Conservation (phyloP, 2,329 filamentous ascomycete genomes). For the Rugonectria rugulosa region DNA sequence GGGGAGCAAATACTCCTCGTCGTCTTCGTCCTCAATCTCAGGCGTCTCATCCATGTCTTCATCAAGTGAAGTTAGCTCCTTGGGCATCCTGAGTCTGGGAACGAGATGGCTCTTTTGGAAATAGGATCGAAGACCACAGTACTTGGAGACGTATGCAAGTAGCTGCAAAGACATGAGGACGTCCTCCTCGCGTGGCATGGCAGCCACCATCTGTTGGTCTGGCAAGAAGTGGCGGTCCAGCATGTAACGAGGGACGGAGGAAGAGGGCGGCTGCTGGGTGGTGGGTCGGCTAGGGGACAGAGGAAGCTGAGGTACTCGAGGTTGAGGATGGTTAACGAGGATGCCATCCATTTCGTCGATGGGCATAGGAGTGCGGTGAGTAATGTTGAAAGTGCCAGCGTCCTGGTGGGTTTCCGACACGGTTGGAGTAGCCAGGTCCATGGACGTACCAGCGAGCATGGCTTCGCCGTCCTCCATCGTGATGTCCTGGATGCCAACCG, state of each 20-base stretch:
- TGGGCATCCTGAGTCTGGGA: slow-evolving; percentile 87
- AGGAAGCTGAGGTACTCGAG: slow-evolving; percentile 71
- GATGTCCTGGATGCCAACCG: slow-evolving; percentile 86
- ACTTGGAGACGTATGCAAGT: slow-evolving; percentile 97
- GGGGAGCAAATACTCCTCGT: slow-evolving; percentile 88
- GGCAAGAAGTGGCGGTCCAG: slow-evolving; percentile 76
- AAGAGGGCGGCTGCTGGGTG: slow-evolving; percentile 75
- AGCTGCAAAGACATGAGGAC: slow-evolving; percentile 98
- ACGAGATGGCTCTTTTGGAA: slow-evolving; percentile 96
- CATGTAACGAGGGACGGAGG: slow-evolving; percentile 80
- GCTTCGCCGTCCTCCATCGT: slow-evolving; percentile 80
- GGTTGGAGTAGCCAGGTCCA: slow-evolving; percentile 78
- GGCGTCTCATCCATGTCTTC: slow-evolving; percentile 61
- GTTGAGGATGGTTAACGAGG: slow-evolving; percentile 75
- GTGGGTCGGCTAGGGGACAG: slow-evolving; percentile 77
- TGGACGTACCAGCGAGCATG: slow-evolving; percentile 77
- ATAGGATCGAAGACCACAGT: slow-evolving; percentile 93
- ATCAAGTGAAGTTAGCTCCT: slow-evolving; percentile 82
- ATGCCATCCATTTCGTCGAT: slow-evolving; percentile 72
- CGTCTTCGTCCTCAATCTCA: slow-evolving; percentile 57
- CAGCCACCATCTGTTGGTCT: slow-evolving; percentile 78
- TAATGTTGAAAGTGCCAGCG: slow-evolving; percentile 91
- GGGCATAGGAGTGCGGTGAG: slow-evolving; percentile 72
- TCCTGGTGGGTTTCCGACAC: slow-evolving; percentile 83
- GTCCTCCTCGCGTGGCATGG: slow-evolving; percentile 96